Conservation (phyloP, 169 alveolate genomes). For the Plasmodium gaboni region DNA sequence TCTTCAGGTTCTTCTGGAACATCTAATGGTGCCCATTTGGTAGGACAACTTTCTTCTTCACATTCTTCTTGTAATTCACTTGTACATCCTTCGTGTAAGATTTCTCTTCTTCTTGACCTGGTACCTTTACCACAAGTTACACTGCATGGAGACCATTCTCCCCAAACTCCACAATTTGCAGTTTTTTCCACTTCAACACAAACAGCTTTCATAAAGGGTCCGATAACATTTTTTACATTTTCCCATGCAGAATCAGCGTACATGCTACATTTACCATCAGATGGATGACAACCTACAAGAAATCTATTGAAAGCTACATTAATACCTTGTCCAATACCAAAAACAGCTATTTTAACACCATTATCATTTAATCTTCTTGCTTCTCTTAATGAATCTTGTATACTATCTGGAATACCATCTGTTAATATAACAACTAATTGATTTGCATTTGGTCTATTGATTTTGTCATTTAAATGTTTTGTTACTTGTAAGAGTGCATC, state of each 20-base stretch:
- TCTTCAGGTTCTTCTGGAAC: conserved; percentile 16
- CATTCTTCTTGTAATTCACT: conserved; percentile 6
- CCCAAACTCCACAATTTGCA: conserved; percentile 68
- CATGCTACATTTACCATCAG: conserved; percentile 9
- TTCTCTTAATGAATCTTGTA: neutral
- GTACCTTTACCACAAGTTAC: conserved; percentile 65
- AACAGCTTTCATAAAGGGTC: conserved; percentile 39
- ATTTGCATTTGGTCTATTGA: conserved; percentile 15
- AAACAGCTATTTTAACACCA: conserved; percentile 24
- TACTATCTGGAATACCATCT: conserved; percentile 55
- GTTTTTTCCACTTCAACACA: conserved; percentile 51
- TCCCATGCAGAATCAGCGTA: conserved; percentile 45
- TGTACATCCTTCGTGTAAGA: conserved; percentile 33
- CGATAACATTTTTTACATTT: conserved; percentile 6
- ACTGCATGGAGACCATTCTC: conserved; percentile 35
- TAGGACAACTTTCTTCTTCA: conserved; percentile 26
- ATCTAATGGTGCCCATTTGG: conserved; percentile 1
- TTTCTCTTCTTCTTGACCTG: conserved; percentile 17
- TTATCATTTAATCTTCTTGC: neutral
- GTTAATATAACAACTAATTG: conserved; percentile 50
- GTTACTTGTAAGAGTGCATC: conserved; percentile 10
- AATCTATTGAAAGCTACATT: conserved; percentile 11
- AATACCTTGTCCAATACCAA: conserved; percentile 48
- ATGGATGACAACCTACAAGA: conserved; percentile 32
- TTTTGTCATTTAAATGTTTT: neutral